A percentile compares a stretch with the other conserved stretches of the same genome.
Evolutionary conservation across 192 early-diverging fungal genomes (phyloP).

Genomic region (Coemansia sp.): DNA sequence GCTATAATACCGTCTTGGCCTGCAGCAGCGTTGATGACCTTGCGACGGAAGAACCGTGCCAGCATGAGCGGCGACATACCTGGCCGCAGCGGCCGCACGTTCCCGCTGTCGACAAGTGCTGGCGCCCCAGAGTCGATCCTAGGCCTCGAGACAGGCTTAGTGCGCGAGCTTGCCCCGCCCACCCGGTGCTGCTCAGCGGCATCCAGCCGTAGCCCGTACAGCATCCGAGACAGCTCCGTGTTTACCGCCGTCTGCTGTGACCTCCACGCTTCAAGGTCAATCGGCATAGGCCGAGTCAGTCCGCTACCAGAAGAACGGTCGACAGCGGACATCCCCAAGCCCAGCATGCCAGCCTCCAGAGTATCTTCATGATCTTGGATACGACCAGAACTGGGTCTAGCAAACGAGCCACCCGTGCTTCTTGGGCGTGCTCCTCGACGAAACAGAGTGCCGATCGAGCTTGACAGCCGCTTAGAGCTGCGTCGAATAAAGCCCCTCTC

Average conservation of each 20-base stretch:
- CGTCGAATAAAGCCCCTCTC: conserved; percentile 32
- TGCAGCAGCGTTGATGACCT: conserved; percentile 10
- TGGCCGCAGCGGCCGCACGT: conserved; percentile 4
- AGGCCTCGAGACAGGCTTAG: background rate
- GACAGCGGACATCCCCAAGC: background rate
- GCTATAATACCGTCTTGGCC: conserved; percentile 30
- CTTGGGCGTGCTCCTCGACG: conserved; percentile 16
- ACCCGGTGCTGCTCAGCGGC: background rate
- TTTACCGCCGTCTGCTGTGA: conserved; percentile 12
- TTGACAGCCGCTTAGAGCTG: conserved; percentile 37
- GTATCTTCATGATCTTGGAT: background rate
- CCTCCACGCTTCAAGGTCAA: conserved; percentile 22
- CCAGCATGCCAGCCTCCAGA: background rate
- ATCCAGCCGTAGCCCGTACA: conserved; percentile 30
- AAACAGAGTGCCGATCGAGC: conserved; percentile 30
- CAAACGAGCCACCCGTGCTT: conserved; percentile 9
- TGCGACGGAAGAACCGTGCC: conserved; percentile 24
- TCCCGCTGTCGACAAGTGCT: background rate
- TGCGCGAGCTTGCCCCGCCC: background rate
- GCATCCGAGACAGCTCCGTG: conserved; percentile 22
- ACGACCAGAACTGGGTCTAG: background rate
- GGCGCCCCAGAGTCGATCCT: conserved; percentile 9
- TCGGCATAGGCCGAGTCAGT: conserved; percentile 10
- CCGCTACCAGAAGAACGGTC: background rate
- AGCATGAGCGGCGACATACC: conserved; percentile 43